These are phyloP conservation scores for Caryopteris hybrid DNA, from an alignment of 305 asterid species.

Conservation along the genomic window DNA sequence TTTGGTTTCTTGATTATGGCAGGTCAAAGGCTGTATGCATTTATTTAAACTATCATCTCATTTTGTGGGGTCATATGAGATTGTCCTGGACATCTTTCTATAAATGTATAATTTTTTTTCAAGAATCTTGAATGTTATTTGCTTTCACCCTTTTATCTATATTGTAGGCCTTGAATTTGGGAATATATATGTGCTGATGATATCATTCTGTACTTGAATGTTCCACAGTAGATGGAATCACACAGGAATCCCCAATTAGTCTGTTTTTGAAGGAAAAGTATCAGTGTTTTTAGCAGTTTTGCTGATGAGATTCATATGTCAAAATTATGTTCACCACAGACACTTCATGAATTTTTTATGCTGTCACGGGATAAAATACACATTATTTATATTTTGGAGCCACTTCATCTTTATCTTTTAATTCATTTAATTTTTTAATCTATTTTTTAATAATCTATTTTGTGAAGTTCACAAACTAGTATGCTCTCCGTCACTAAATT, in stretches of 20 bases:
- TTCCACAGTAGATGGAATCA: neutral
- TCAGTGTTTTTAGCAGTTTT: neutral
- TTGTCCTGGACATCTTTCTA: neutral
- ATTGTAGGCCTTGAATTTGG: neutral
- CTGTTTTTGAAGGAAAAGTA: neutral
- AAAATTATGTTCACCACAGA: neutral
- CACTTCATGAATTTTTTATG: neutral
- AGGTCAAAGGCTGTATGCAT: neutral
- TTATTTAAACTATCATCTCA: neutral
- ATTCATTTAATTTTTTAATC: neutral
- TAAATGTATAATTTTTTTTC: neutral
- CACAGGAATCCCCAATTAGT: neutral
- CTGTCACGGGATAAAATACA: neutral
- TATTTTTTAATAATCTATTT: neutral
- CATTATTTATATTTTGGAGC: neutral
- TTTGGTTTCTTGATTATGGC: slow-evolving; percentile 5
- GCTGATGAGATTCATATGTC: neutral
- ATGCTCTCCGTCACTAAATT: neutral
- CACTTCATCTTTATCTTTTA: neutral
- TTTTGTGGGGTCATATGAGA: slow-evolving; percentile 6
- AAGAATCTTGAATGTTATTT: neutral
- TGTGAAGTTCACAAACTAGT: neutral
- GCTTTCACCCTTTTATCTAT: neutral
- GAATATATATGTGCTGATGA: neutral
- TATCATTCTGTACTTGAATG: slow-evolving; percentile 1